These are phyloP conservation scores for Onygenales sp. DNA, from an alignment of 2,329 filamentous ascomycete genomes.

Conservation along the genomic window DNA sequence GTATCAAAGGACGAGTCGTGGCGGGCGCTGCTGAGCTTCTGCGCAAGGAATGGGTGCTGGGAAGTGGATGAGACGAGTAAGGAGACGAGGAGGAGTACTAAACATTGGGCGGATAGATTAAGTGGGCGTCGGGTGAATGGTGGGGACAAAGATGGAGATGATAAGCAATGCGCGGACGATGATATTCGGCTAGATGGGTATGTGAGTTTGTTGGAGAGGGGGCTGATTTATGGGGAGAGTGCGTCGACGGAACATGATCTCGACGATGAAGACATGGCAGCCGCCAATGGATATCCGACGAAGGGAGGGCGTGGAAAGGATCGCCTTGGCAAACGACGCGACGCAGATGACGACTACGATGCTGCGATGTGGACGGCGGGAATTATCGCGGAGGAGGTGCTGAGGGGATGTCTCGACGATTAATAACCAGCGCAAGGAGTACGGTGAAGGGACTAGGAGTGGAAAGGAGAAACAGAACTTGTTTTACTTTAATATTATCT, in stretches of 20 bases:
- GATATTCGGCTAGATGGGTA: constrained; percentile 15
- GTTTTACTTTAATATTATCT: too few relatives aligned
- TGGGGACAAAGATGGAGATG: constrained; percentile 10
- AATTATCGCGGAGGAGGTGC: constrained; percentile 11
- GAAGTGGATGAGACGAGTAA: constrained; percentile 12
- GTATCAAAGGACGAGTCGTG: constrained; percentile 25
- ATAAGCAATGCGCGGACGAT: constrained; percentile 7
- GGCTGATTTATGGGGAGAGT: constrained; percentile 15
- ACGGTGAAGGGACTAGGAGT: too few relatives aligned
- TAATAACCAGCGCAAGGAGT: not conserved
- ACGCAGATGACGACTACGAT: constrained; percentile 9
- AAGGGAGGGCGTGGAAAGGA: not conserved
- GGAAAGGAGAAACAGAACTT: too few relatives aligned
- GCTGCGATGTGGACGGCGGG: constrained; percentile 12
- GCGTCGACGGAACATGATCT: constrained; percentile 7
- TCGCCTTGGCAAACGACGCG: not conserved
- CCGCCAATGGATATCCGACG: not conserved
- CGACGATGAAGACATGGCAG: constrained; percentile 7
- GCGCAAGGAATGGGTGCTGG: constrained; percentile 27
- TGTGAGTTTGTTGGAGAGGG: constrained; percentile 17
- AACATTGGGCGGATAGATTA: not conserved
- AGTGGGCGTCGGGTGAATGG: not conserved
- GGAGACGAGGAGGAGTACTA: not conserved
- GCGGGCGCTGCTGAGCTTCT: constrained; percentile 29
- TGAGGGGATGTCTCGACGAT: constrained; percentile 8